These are phyloP conservation scores for Fusarium poae DNA, from an alignment of 2,329 filamentous ascomycete genomes.

Conservation along the genomic window DNA sequence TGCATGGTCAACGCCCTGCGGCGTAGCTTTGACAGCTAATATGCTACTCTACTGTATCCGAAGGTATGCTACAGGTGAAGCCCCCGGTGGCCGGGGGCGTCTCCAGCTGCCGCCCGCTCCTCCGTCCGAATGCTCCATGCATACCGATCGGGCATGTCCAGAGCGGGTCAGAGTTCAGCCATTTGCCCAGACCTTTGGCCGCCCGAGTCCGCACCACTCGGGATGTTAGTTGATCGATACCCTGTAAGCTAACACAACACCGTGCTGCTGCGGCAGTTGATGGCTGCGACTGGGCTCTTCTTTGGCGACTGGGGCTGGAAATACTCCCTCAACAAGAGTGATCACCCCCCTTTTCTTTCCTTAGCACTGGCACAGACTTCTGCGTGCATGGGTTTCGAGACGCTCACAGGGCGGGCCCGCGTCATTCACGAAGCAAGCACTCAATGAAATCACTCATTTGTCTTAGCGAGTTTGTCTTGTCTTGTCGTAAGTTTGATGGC, in stretches of 20 bases:
- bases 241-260: slow-evolving; percentile 28
- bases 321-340: slow-evolving; percentile 21
- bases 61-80: slow-evolving; percentile 38
- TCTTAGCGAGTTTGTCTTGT: slow-evolving; percentile 29
- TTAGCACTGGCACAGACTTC: slow-evolving; percentile 17
- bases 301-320: slow-evolving; percentile 7
- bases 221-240: slow-evolving; percentile 25
- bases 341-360: slow-evolving; percentile 9
- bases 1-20: slow-evolving; percentile 28
- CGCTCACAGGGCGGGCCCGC: slow-evolving; percentile 38
- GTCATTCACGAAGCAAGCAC: slow-evolving; percentile 43
- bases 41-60: slow-evolving; percentile 24
- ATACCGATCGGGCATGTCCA: slow-evolving; percentile 49
- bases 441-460: slow-evolving; percentile 22
- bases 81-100: slow-evolving; percentile 42
- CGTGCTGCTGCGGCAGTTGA: not conserved
- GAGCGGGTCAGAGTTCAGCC: slow-evolving; percentile 50
- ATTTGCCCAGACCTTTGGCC: slow-evolving; percentile 33
- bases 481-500: slow-evolving; percentile 28
- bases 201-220: slow-evolving; percentile 39
- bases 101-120: slow-evolving; percentile 46
- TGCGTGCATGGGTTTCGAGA: slow-evolving; percentile 34
- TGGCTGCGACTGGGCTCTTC: slow-evolving; percentile 24
- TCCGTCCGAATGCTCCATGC: slow-evolving; percentile 48
- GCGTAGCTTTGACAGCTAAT: slow-evolving; percentile 15